phyloP scores from a whole-genome alignment of 129 eudicot species.

The Deinandra increscens region DNA sequence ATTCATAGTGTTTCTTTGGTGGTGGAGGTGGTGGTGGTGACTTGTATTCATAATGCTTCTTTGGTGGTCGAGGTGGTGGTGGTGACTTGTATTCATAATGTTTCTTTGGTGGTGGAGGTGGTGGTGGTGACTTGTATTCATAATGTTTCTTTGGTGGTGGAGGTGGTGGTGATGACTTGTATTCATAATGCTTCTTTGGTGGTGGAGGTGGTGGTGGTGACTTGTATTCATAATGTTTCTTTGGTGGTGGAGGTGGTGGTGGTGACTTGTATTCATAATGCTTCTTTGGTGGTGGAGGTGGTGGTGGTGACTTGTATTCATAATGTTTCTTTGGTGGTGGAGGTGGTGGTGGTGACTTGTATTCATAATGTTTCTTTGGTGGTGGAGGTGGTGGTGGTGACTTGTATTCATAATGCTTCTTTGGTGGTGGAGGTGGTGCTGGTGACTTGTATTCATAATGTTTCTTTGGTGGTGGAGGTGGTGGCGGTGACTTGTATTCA shows the following conservation, averaged over 20 bases:
- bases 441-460: conserved; percentile 8
- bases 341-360: conserved; percentile 12
- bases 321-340: neutral
- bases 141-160: neutral
- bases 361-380: neutral
- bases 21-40: conserved; percentile 2
- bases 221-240: neutral
- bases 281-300: conserved; percentile 2
- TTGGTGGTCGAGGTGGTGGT: conserved; percentile 9
- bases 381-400: conserved; percentile 14
- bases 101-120: neutral
- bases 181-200: neutral
- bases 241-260: conserved; percentile 13
- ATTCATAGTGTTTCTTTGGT: neutral
- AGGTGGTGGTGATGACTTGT: conserved; percentile 18
- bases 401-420: neutral
- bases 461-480: conserved; percentile 7
- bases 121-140: conserved; percentile 5
- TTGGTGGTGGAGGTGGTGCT: conserved; percentile 19
- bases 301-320: neutral
- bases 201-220: conserved; percentile 2
- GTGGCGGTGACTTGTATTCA: conserved; percentile 1
- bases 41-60: neutral
- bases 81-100: neutral
- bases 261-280: conserved; percentile 15